Evolutionary conservation across 371 early-diverging fungal genomes (phyloP).

Genomic region (Thermomucor indicae-seudaticae): DNA sequence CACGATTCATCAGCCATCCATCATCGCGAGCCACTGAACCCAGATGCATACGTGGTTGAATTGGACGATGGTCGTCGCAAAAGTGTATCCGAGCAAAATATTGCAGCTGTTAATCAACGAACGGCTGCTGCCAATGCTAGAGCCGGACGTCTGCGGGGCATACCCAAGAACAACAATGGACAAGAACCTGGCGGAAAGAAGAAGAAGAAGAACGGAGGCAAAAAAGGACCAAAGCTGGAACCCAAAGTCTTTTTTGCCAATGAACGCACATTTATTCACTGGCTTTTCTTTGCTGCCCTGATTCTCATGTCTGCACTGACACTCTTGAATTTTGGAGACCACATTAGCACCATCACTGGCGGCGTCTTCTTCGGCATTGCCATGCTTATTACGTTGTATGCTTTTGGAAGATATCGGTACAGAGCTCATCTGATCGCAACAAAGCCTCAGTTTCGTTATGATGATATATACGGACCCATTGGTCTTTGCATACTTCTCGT

Average conservation of each 20-base stretch:
- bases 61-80: not conserved
- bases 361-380: conserved; percentile 29
- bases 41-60: not conserved
- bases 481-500: conserved; percentile 26
- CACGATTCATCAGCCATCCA: no score
- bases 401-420: conserved; percentile 25
- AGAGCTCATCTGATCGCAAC: conserved; percentile 33
- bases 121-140: not conserved
- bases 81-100: no score
- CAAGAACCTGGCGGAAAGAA: conserved; percentile 8
- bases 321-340: conserved; percentile 70
- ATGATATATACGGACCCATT: conserved; percentile 34
- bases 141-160: no score
- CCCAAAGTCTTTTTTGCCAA: conserved; percentile 84
- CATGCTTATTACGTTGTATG: conserved; percentile 25
- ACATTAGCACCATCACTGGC: conserved; percentile 26
- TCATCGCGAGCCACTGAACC: not conserved
- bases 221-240: conserved; percentile 15
- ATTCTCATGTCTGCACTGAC: conserved; percentile 67
- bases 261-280: conserved; percentile 86
- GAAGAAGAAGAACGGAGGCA: conserved; percentile 23
- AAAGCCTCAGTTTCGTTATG: conserved; percentile 24
- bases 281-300: conserved; percentile 75
- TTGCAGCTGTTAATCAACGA: no score
- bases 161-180: not conserved